These are phyloP conservation scores for Neurospora sp. DNA, from an alignment of 495 filamentous ascomycete species.

Conservation along the genomic window DNA sequence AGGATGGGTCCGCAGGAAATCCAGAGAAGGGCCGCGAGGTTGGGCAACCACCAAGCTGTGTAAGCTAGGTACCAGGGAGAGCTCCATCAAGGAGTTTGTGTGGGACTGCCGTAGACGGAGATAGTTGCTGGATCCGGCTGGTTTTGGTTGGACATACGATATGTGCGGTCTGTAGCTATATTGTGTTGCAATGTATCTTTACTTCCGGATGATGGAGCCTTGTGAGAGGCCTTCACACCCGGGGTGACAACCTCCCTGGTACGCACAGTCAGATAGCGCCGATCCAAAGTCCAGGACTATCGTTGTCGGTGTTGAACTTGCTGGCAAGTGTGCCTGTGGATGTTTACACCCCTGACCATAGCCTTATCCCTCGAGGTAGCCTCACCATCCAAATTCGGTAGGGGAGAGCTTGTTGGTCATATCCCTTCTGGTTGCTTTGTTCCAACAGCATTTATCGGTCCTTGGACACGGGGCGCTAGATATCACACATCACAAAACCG, in stretches of 20 bases:
- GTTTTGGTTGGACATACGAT: conserved; percentile 2
- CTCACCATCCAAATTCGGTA: neutral
- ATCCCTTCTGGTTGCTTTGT: neutral
- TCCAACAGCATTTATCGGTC: neutral
- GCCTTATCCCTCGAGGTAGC: neutral
- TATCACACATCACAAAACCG: neutral
- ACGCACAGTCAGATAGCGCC: neutral
- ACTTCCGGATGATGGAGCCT: neutral
- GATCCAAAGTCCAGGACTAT: neutral
- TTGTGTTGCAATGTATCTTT: neutral
- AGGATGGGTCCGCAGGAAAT: conserved; percentile 1
- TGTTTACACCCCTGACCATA: neutral
- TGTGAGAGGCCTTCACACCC: neutral
- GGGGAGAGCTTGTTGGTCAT: neutral
- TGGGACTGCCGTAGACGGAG: conserved; percentile 1
- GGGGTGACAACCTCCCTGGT: neutral
- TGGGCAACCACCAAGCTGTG: conserved; percentile 6
- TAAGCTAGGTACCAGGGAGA: neutral
- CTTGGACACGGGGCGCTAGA: neutral
- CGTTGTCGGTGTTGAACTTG: neutral
- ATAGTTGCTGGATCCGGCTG: neutral
- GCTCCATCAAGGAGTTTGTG: neutral
- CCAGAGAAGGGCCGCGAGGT: conserved; percentile 7
- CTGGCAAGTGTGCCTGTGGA: neutral
- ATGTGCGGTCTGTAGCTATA: neutral